A percentile compares a stretch with the other conserved stretches of the same genome.
Evolutionary conservation across 2,329 filamentous ascomycete genomes (phyloP).

Genomic region (Ceratocystis albifundus): DNA sequence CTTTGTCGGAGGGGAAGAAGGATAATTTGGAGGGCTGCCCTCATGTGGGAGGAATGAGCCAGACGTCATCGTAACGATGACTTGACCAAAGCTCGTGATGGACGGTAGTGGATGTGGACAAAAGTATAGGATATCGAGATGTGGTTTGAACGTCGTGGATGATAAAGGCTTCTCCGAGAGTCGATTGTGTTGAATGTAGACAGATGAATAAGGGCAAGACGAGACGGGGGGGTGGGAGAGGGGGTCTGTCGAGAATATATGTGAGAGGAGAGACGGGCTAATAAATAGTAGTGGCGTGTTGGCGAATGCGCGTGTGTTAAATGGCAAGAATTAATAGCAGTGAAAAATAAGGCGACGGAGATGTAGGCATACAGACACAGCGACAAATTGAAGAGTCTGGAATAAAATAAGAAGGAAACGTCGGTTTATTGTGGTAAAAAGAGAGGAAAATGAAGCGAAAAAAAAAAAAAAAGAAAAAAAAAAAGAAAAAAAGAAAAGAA

Average conservation of each 20-base stretch:
- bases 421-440: not conserved
- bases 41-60: conserved; percentile 30
- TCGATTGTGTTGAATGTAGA: not conserved
- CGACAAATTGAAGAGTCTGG: no score
- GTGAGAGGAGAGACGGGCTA: no score
- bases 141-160: not conserved
- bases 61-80: conserved; percentile 30
- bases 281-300: no score
- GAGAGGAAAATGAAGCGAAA: not conserved
- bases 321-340: not conserved
- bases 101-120: not conserved
- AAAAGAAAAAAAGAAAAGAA: not conserved
- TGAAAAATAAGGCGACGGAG: not conserved
- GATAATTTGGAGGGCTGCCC: conserved; percentile 32
- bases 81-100: not conserved
- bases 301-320: no score
- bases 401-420: not conserved
- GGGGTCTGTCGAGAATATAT: no score
- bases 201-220: no score
- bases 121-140: not conserved
- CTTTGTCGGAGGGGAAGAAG: conserved; percentile 65
- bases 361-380: no score
- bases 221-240: no score
- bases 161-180: not conserved
- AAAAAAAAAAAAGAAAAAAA: not conserved